Evolutionary conservation across 2,329 filamentous ascomycete genomes (phyloP).

Genomic region (Chrysosporium keratinophilum): DNA sequence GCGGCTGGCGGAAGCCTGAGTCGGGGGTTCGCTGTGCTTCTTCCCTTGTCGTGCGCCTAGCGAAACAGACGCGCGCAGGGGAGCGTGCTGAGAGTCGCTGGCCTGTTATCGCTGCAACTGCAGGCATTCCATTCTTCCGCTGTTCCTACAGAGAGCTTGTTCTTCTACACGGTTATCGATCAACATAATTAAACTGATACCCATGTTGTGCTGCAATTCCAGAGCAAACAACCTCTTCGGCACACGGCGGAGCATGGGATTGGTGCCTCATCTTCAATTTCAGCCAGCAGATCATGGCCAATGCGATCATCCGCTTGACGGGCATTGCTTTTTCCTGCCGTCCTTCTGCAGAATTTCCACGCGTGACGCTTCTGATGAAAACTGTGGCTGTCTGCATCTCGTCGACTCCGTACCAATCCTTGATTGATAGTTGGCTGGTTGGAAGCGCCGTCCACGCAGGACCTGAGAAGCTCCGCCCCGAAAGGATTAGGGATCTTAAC

Average conservation of each 20-base stretch:
- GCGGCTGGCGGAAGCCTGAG: not conserved
- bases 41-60: not conserved
- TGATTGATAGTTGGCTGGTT: too few species aligned
- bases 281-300: not conserved
- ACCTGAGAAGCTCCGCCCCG: too few species aligned
- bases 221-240: not conserved
- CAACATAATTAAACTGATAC: too few species aligned
- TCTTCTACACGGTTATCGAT: too few species aligned
- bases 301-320: slow-evolving; percentile 4
- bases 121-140: too few species aligned
- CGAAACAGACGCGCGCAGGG: too few species aligned
- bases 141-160: too few species aligned
- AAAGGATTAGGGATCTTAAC: too few species aligned
- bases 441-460: too few species aligned
- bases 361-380: not conserved
- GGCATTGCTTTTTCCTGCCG: slow-evolving; percentile 1
- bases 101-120: too few species aligned
- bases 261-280: not conserved
- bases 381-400: not conserved
- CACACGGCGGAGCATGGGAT: not conserved
- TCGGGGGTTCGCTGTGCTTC: not conserved
- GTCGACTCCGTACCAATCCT: too few species aligned
- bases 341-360: not conserved
- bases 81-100: too few species aligned
- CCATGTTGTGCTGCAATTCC: not conserved